Evolutionary conservation across 208 protist species (phyloP), one percentile per base, ranked within the genome.

Genomic region (Vickermania ingenoplastis): DNA sequence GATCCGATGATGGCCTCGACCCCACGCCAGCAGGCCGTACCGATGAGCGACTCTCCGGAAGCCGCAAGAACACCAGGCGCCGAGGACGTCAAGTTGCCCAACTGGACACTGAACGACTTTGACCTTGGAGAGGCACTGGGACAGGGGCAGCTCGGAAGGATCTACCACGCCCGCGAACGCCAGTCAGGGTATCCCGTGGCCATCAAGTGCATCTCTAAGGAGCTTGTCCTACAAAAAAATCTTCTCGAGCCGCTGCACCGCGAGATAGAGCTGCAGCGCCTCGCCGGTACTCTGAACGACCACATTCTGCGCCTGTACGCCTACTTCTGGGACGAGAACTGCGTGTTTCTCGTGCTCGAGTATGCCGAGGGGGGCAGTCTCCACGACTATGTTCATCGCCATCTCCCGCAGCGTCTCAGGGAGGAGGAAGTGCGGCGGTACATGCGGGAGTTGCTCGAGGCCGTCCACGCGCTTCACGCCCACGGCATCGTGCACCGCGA

Each of bases 231-330:
- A 36, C 60, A 53, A 41, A 50, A 77, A 31, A 49, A 75, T 7
- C 68, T 99, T 4, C 29, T 79, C 25, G 77, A 96, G 48, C 97
- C 98, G 70, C 60, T 98, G 13, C 36, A 85, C 28, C 67, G 96
- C 25, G 97, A 99, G 62, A 94, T 98, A 48, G 96, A 98, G 59
- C 97, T 99, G 27, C 96, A 98, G 67, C 81, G 84, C 3, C 91
- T 97, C 54, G 58, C 69, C 3, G 69, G 69, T 27, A 53, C 59
- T 27, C 77, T 83, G 25, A 92, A 98, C 63, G 60, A 66, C 13
- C 95, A 99, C 59, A 92, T 99, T 50, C 64, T 98, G 24, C 78
- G 96, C 17, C 45, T 99, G 13, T 94, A 75, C 63, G 94, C 81
- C 13, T 98, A 98, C 60, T 99, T 99, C 53, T 96, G 97, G 70